phyloP scores from a whole-genome alignment of 805 yeast genomes.

The Candida krabiensis region DNA sequence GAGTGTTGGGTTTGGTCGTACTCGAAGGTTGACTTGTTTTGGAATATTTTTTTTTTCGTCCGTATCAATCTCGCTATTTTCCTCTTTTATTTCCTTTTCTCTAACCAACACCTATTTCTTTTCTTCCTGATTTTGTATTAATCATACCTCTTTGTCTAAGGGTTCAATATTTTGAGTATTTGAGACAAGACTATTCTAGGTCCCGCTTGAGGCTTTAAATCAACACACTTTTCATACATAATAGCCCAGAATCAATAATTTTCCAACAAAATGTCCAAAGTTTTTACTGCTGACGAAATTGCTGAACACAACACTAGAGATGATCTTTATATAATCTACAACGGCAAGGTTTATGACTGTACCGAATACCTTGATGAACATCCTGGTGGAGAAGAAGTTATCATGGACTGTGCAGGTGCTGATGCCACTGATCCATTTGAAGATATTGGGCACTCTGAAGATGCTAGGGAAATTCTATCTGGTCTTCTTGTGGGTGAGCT shows the following conservation, averaged over 20 bases:
- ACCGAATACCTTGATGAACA: slow-evolving; percentile 72
- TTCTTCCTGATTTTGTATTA: too few species aligned
- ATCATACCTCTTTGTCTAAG: too few species aligned
- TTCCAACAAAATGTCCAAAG: slow-evolving; percentile 56
- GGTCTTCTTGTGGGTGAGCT: slow-evolving; percentile 75
- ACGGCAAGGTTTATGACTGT: slow-evolving; percentile 77
- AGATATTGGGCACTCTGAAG: slow-evolving; percentile 97
- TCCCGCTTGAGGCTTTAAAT: too few species aligned
- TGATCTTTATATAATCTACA: slow-evolving; percentile 81
- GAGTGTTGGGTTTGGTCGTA: too few species aligned
- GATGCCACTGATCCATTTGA: slow-evolving; percentile 74
- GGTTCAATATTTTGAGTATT: too few species aligned
- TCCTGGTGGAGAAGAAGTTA: slow-evolving; percentile 74
- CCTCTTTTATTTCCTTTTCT: slow-evolving; percentile 2
- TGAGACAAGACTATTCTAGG: too few species aligned
- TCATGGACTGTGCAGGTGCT: slow-evolving; percentile 75
- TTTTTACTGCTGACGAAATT: slow-evolving; percentile 65
- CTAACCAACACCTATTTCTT: too few species aligned
- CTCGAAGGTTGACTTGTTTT: background rate
- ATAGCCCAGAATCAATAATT: too few species aligned
- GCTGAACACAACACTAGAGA: slow-evolving; percentile 70
- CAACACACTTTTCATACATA: too few species aligned
- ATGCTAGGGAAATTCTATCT: slow-evolving; percentile 77
- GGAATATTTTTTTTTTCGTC: slow-evolving; percentile 4
- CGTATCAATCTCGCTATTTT: slow-evolving; percentile 2